phyloP scores from a whole-genome alignment of 805 yeast genomes.

The Ogataea methanolica region DNA sequence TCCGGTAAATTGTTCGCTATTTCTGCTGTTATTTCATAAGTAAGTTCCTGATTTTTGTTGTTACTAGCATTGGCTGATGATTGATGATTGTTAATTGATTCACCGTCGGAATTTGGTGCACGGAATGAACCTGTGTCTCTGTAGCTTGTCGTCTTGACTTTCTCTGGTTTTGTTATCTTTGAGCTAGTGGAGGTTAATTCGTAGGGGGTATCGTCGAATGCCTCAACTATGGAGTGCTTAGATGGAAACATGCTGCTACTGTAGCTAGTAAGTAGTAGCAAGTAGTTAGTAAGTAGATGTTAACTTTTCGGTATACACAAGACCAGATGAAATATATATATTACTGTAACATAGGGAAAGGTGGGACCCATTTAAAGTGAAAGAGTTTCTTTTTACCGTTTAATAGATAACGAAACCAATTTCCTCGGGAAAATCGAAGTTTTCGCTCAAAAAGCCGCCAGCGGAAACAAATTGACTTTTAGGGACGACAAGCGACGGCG shows the following conservation, averaged over 20 bases:
- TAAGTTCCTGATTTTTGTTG: slow-evolving; percentile 11
- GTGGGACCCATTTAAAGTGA: too few relatives aligned
- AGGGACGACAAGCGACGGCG: too few relatives aligned
- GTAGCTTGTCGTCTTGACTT: slow-evolving; percentile 18
- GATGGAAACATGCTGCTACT: slow-evolving; percentile 1
- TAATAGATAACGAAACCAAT: too few relatives aligned
- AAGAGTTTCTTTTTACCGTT: too few relatives aligned
- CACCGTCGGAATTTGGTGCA: not conserved
- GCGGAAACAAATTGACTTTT: too few relatives aligned
- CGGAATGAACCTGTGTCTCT: not conserved
- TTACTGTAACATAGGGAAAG: too few relatives aligned
- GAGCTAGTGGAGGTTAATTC: not conserved
- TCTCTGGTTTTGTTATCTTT: slow-evolving; percentile 21
- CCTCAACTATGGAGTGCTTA: not conserved
- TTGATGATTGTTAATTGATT: not conserved
- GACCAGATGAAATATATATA: too few relatives aligned
- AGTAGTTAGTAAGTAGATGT: too few relatives aligned
- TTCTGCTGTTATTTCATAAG: slow-evolving; percentile 33
- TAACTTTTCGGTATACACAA: too few relatives aligned
- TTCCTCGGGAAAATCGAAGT: too few relatives aligned
- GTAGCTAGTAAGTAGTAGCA: too few relatives aligned
- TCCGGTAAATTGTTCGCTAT: slow-evolving; percentile 24
- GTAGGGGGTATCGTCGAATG: not conserved
- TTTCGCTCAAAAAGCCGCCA: too few relatives aligned
- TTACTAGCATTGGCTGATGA: not conserved